Conservation (phyloP, 2,329 filamentous ascomycete genomes). For the Penicillium sp. region DNA sequence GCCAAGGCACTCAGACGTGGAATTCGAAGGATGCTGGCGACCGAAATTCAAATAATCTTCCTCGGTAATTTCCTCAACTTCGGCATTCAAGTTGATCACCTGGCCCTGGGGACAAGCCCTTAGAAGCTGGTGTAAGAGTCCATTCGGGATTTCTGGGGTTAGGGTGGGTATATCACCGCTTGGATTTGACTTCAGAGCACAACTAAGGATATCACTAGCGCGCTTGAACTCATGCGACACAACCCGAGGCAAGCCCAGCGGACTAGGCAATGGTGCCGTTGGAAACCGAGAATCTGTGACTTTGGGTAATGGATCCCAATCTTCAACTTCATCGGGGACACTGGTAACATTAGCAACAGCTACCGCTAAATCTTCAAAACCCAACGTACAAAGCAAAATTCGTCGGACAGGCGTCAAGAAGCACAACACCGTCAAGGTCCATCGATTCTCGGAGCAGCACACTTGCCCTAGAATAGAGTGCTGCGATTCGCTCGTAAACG, state of each 20-base stretch:
- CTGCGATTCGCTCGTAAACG: conserved; percentile 11
- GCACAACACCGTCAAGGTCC: conserved; percentile 39
- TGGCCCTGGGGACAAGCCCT: conserved; percentile 21
- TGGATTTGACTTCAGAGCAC: conserved; percentile 1
- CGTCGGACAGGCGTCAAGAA: conserved; percentile 25
- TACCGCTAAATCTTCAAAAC: background rate
- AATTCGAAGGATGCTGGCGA: background rate
- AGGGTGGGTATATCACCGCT: background rate
- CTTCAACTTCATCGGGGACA: conserved; percentile 8
- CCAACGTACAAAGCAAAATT: conserved; percentile 16
- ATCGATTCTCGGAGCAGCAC: conserved; percentile 45
- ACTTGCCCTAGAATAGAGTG: conserved; percentile 46
- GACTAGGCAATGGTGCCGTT: background rate
- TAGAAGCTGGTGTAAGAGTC: conserved; percentile 12
- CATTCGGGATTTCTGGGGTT: conserved; percentile 6
- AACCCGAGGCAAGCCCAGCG: background rate
- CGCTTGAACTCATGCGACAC: conserved; percentile 8
- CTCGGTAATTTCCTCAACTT: background rate
- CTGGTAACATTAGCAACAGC: background rate
- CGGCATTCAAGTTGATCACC: conserved; percentile 10
- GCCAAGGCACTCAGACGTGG: background rate
- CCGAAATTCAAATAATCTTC: background rate
- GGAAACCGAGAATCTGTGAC: background rate
- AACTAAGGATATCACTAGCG: conserved; percentile 15
- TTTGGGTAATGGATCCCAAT: conserved; percentile 16